Conservation (phyloP, 495 filamentous ascomycete species). For the Oleoguttula mirabilis region DNA sequence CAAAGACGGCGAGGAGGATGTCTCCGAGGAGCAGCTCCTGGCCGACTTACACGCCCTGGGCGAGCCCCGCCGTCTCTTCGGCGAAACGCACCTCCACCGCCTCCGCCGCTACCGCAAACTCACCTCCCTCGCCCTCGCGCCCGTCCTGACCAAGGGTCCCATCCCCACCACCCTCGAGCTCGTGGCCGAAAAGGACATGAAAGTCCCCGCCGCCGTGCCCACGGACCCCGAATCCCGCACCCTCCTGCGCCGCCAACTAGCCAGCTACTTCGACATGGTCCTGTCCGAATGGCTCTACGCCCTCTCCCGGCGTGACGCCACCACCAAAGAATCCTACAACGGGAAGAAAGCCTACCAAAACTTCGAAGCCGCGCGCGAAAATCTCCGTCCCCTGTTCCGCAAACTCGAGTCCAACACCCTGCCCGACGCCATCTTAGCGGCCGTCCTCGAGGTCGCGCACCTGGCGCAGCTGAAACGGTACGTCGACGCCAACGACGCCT, state of each 20-base stretch:
- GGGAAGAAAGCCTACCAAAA: constrained; percentile 65
- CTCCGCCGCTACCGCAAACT: constrained; percentile 57
- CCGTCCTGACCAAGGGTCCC: constrained; percentile 38
- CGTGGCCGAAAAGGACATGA: constrained; percentile 77
- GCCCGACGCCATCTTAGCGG: constrained; percentile 57
- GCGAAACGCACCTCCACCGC: constrained; percentile 59
- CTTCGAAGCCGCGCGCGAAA: constrained; percentile 70
- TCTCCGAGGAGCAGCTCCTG: constrained; percentile 58
- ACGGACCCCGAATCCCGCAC: constrained; percentile 38
- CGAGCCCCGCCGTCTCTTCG: constrained; percentile 69
- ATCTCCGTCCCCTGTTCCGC: constrained; percentile 81
- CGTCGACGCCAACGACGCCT: constrained; percentile 93
- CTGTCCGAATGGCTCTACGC: constrained; percentile 76
- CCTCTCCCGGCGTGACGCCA: constrained; percentile 50
- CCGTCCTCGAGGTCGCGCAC: constrained; percentile 84
- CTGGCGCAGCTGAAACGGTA: constrained; percentile 82
- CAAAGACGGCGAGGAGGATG: constrained; percentile 47
- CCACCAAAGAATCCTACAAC: constrained; percentile 58
- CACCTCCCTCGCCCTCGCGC: constrained; percentile 31
- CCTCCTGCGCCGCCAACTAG: constrained; percentile 74
- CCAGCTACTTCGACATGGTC: constrained; percentile 87
- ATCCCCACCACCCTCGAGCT: constrained; percentile 62
- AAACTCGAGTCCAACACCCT: constrained; percentile 72
- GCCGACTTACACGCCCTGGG: constrained; percentile 54
- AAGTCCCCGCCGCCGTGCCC: constrained; percentile 50